These are phyloP conservation scores for Haberlea rhodopensis DNA, from an alignment of 257 asterid genomes.

Conservation along the genomic window DNA sequence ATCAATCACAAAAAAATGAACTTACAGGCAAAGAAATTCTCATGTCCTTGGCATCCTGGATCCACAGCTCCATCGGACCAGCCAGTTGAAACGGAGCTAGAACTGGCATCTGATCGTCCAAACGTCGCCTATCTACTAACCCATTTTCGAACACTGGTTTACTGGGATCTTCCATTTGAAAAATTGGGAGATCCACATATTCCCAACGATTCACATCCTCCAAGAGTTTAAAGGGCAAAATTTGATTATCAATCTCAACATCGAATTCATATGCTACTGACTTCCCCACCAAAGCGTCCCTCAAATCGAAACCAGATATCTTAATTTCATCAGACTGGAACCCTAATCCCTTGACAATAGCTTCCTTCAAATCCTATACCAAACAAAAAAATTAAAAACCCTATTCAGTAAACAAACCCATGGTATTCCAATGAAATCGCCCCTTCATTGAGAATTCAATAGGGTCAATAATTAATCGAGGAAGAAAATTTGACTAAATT, in stretches of 20 bases:
- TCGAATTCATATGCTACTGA: constrained; percentile 92
- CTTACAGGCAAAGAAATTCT: constrained; percentile 91
- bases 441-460: no score
- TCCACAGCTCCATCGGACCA: constrained; percentile 98
- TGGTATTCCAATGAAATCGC: no score
- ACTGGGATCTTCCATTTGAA: constrained; percentile 45
- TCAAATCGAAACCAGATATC: constrained; percentile 81
- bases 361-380: constrained; percentile 79
- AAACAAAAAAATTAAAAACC: not conserved
- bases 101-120: constrained; percentile 61
- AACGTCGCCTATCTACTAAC: constrained; percentile 43
- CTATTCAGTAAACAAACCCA: not conserved
- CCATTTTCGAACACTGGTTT: constrained; percentile 44
- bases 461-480: not conserved
- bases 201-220: constrained; percentile 97
- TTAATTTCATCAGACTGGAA: constrained; percentile 72
- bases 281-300: constrained; percentile 79
- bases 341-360: constrained; percentile 87
- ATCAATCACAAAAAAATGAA: constrained; percentile 12
- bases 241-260: constrained; percentile 77
- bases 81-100: constrained; percentile 92
- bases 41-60: constrained; percentile 94
- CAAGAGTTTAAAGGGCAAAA: constrained; percentile 79
- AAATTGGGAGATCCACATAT: constrained; percentile 84
- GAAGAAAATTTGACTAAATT: not conserved